These are phyloP conservation scores for Phaeosphaeriaceae sp. DNA, from an alignment of 2,329 filamentous ascomycete species.

Conservation along the genomic window DNA sequence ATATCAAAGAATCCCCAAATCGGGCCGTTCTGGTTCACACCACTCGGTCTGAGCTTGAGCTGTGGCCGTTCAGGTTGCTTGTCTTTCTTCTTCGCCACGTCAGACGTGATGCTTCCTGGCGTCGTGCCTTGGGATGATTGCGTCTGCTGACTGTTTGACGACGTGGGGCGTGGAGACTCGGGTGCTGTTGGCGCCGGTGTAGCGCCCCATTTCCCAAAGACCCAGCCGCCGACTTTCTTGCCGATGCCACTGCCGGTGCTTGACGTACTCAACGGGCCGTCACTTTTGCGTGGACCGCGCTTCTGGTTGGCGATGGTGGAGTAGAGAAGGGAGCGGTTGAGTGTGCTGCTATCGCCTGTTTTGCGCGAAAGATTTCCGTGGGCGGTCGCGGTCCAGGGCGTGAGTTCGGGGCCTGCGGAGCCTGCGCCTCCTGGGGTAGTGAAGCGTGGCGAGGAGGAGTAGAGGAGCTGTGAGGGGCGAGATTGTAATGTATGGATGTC, in stretches of 20 bases:
- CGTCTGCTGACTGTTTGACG: slow-evolving; percentile 29
- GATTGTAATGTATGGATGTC: slow-evolving; percentile 85
- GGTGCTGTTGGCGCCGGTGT: slow-evolving; percentile 54
- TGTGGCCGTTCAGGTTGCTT: slow-evolving; percentile 12
- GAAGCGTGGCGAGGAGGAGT: slow-evolving; percentile 59
- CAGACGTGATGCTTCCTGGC: no score
- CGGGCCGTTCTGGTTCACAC: slow-evolving; percentile 48
- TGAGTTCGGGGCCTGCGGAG: slow-evolving; percentile 49
- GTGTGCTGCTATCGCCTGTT: slow-evolving; percentile 58
- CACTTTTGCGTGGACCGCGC: slow-evolving; percentile 27
- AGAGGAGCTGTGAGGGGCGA: slow-evolving; percentile 76
- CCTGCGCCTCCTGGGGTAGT: slow-evolving; percentile 54
- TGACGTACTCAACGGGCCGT: slow-evolving; percentile 7
- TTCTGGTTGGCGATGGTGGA: slow-evolving; percentile 37
- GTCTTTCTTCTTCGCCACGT: slow-evolving; percentile 17
- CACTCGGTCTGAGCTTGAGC: slow-evolving; percentile 35
- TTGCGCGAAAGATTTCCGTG: slow-evolving; percentile 60
- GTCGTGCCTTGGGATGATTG: slow-evolving; percentile 20
- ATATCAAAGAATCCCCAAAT: slow-evolving; percentile 50
- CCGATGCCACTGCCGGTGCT: slow-evolving; percentile 47
- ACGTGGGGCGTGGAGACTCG: slow-evolving; percentile 23
- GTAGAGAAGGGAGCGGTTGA: slow-evolving; percentile 62
- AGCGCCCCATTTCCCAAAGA: slow-evolving; percentile 68
- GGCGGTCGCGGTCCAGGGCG: slow-evolving; percentile 54
- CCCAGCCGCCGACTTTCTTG: slow-evolving; percentile 69